Conservation (phyloP, 352 stramenopile species). For the Globisporangium emineosum region DNA sequence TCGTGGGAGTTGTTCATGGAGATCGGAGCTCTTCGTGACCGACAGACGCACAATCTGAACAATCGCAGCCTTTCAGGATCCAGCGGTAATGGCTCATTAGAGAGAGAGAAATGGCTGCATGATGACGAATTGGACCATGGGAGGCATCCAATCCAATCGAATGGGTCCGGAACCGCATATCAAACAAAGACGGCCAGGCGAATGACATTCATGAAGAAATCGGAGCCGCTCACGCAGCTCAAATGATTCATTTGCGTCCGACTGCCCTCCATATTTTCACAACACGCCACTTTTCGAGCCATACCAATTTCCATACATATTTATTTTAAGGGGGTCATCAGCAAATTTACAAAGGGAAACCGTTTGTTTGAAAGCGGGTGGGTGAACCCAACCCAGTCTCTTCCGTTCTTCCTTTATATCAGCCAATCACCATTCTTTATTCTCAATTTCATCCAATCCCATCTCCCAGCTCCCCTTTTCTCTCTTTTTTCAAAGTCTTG, state of each 20-base stretch:
- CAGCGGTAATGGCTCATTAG: not conserved
- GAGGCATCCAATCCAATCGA: not conserved
- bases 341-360: not conserved
- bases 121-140: not conserved
- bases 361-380: not conserved
- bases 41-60: not conserved
- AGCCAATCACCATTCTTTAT: not conserved
- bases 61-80: conserved; percentile 1
- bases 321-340: not conserved
- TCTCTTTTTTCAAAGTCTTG: not conserved
- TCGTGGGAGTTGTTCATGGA: conserved; percentile 6
- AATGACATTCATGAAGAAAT: not conserved
- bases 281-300: not conserved
- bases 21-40: conserved; percentile 11
- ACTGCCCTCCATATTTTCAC: not conserved
- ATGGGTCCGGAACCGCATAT: no score
- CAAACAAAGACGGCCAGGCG: not conserved
- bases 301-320: not conserved
- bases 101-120: not conserved
- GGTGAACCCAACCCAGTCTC: no score
- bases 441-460: not conserved
- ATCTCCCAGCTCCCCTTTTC: not conserved
- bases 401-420: not conserved
- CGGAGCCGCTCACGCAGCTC: not conserved
- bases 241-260: not conserved